Evolutionary conservation across 176 grass and related monocot genomes (phyloP).

Genomic region (Oryza longistaminata): DNA sequence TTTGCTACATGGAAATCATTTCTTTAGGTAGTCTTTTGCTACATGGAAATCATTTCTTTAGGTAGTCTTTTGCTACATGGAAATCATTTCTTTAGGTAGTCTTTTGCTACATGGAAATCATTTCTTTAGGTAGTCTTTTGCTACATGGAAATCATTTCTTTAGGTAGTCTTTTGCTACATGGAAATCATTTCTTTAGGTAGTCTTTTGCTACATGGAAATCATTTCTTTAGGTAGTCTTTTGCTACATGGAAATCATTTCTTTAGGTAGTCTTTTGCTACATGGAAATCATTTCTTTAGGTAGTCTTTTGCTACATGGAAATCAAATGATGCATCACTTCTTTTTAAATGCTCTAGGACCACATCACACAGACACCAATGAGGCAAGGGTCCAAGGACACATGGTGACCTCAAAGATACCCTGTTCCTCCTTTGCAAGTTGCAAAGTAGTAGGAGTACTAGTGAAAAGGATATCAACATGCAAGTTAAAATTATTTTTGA

Average conservation of each 20-base stretch:
- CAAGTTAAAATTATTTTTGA: neutral
- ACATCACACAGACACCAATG: constrained; percentile 38
- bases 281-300: constrained; percentile 9
- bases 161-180: constrained; percentile 7
- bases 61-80: neutral
- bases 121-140: neutral
- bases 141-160: constrained; percentile 27
- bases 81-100: no score
- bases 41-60: constrained; percentile 13
- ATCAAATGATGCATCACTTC: constrained; percentile 27
- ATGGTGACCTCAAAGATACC: constrained; percentile 41
- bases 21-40: no score
- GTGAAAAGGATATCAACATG: constrained; percentile 6
- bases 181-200: neutral
- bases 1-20: constrained; percentile 24
- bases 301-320: neutral
- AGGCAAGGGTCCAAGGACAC: constrained; percentile 30
- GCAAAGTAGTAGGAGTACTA: neutral
- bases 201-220: constrained; percentile 11
- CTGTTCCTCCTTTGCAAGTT: constrained; percentile 16
- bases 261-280: neutral
- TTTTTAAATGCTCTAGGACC: constrained; percentile 37
- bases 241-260: constrained; percentile 23
- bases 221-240: neutral
- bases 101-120: constrained; percentile 21